Evolutionary conservation across 768 basidiomycete genomes (phyloP), one percentile per base, ranked within the genome.

Genomic region (Termitomyces sp.): DNA sequence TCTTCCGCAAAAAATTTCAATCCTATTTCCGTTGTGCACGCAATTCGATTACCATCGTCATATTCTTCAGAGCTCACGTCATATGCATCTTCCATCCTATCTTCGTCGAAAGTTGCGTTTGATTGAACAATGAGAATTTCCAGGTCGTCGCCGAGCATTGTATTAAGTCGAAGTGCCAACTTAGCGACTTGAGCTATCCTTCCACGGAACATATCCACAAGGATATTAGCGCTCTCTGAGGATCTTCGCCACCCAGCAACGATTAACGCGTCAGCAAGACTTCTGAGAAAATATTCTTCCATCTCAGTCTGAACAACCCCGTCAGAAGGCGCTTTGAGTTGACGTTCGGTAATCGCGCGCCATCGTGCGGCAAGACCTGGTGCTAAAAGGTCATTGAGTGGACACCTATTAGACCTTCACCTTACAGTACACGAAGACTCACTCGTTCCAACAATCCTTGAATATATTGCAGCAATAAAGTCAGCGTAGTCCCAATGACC

Each of bases 401-500:
- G 16, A 32, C 9, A 10, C 19, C 11, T 25, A 6, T 49, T 2
- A 2, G 25, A 37, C 16, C 21, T 49, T 49, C 12, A 23, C 14
- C 8, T 34, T 11, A 6, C 19, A 16, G 14, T 17, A 17, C 16
- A 25, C 6, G 10, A 50, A n/a, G 14, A 64, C 69, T 62, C 55
- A 74, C 75, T 70, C 61, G 68, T 66, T 32, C 71, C 73, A 40
- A 68, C 64, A 30, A 77, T 73, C 21, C 72, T 70, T 27, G 70
- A 66, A 56, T 72, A 72, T 46, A 76, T 57, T 2, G 69, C 69
- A 4, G 67, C 68, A 55, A 76, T 62, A 61, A 77, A 73, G 32
- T 70, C 70, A 23, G 68, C 69, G 41, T 75, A 74, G 19, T 75
- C 74, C 75, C 73, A 76, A 53, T 76, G 72, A 52, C 68, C 67